These are phyloP conservation scores for Podila verticillata DNA, from an alignment of 192 early-diverging fungal species.

Conservation along the genomic window DNA sequence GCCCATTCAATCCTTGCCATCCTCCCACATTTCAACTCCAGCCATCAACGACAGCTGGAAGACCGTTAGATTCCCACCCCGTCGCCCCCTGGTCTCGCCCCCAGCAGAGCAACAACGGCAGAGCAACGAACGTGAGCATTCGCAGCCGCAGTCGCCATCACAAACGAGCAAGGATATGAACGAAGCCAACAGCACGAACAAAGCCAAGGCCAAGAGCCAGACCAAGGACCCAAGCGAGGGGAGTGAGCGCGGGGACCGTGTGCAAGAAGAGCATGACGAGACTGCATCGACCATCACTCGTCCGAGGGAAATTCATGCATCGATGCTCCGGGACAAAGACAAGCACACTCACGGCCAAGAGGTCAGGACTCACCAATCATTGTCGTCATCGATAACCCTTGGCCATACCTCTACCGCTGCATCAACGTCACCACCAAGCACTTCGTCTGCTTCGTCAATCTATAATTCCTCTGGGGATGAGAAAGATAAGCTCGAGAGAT, in stretches of 20 bases:
- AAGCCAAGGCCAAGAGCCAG: not conserved
- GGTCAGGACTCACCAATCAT: not conserved
- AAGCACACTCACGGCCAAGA: conserved; percentile 2
- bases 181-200: not conserved
- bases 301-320: not conserved
- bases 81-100: conserved; percentile 53
- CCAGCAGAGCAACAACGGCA: conserved; percentile 14
- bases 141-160: not conserved
- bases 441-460: not conserved
- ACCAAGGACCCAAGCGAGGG: not conserved
- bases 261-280: not conserved
- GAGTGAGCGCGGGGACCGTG: not conserved
- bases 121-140: not conserved
- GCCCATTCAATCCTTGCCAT: conserved; percentile 12
- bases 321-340: not conserved
- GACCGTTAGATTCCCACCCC: conserved; percentile 67
- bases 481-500: not conserved
- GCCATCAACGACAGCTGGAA: conserved; percentile 59
- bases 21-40: conserved; percentile 5
- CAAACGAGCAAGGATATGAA: not conserved
- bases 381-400: not conserved
- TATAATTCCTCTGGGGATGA: not conserved
- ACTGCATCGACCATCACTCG: not conserved
- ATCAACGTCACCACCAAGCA: not conserved
- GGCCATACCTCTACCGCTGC: not conserved